Percentiles rank a stretch among this genome's conserved stretches.
These are phyloP conservation scores for Tephrocybe sp. DNA, from an alignment of 768 basidiomycete genomes.

Conservation along the genomic window DNA sequence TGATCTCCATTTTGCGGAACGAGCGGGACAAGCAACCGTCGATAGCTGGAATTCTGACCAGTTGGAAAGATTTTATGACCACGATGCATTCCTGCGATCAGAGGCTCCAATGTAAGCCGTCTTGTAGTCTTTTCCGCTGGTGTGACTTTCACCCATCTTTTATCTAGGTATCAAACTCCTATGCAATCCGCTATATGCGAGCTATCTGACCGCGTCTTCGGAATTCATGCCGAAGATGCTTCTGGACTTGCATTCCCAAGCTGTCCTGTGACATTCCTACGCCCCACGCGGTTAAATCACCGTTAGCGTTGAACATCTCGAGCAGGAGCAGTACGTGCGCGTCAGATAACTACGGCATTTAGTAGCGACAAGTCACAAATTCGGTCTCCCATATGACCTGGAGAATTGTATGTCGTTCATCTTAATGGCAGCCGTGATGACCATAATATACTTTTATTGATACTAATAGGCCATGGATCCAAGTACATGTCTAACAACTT, in stretches of 20 bases:
- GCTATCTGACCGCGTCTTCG: constrained; percentile 20
- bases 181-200: constrained; percentile 22
- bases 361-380: too few species aligned
- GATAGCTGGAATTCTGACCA: constrained; percentile 22
- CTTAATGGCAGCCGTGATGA: too few species aligned
- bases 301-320: too few species aligned
- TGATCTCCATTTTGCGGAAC: constrained; percentile 22
- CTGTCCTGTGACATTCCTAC: too few species aligned
- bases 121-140: not conserved
- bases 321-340: too few species aligned
- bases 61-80: constrained; percentile 16
- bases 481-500: too few species aligned
- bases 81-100: constrained; percentile 14
- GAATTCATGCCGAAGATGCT: constrained; percentile 13
- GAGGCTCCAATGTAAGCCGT: constrained; percentile 22
- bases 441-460: too few species aligned
- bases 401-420: too few species aligned
- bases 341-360: too few species aligned
- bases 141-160: not conserved
- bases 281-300: too few species aligned
- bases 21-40: constrained; percentile 15
- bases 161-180: constrained; percentile 17
- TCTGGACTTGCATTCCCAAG: constrained; percentile 10
- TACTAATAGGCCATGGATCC: too few species aligned
- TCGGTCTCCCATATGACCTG: too few species aligned